Conservation (phyloP, 345 rosid genomes). For the Eucalyptus pauciflora region DNA sequence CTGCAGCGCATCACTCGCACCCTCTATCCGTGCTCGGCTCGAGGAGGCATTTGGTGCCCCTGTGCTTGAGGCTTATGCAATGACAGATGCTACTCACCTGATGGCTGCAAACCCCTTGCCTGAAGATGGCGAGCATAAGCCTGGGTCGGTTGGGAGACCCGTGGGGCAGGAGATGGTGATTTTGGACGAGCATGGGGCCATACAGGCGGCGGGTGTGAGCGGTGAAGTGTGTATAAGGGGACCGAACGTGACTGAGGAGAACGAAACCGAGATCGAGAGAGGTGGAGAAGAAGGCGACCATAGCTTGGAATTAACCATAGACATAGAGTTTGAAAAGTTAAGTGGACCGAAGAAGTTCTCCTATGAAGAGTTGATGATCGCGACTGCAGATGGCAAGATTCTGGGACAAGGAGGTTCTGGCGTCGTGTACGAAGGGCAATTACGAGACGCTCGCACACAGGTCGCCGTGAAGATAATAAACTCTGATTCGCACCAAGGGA, state of each 20-base stretch:
- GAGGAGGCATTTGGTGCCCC: constrained; percentile 70
- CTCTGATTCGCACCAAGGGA: neutral
- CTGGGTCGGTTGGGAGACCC: constrained; percentile 76
- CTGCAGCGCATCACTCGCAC: constrained; percentile 78
- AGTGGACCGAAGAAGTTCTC: neutral
- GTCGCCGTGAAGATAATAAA: neutral
- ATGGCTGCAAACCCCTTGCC: constrained; percentile 73
- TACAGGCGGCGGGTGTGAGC: constrained; percentile 16
- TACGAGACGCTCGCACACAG: neutral
- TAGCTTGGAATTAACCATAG: neutral
- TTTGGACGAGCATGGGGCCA: constrained; percentile 47
- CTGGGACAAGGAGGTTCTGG: neutral
- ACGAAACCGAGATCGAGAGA: neutral
- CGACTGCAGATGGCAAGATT: neutral
- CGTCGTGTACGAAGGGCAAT: neutral
- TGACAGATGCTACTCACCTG: constrained; percentile 80
- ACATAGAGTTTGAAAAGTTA: neutral
- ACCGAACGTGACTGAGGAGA: constrained; percentile 44
- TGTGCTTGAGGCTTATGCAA: constrained; percentile 79
- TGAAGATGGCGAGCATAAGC: constrained; percentile 55
- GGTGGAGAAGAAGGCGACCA: neutral
- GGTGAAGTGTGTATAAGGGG: constrained; percentile 86
- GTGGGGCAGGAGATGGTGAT: constrained; percentile 69
- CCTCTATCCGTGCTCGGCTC: constrained; percentile 45
- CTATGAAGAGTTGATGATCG: neutral